Conservation (phyloP, 2,329 filamentous ascomycete species). For the Verticillium isaacii region DNA sequence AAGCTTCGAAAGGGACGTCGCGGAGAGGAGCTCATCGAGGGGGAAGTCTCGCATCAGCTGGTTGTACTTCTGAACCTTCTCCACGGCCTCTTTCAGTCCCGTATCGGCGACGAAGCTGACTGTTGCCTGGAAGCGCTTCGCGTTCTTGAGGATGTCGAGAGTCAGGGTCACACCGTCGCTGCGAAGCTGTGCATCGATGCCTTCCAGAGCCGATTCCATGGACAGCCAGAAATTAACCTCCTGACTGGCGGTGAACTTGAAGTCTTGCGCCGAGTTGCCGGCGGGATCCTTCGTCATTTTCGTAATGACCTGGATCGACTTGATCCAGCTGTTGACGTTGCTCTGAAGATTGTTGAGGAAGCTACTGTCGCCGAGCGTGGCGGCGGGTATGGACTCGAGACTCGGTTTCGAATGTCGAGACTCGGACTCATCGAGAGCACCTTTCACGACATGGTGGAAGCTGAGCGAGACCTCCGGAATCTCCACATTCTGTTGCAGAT, state of each 20-base stretch:
- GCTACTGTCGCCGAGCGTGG: slow-evolving; percentile 78
- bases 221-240: slow-evolving; percentile 99
- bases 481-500: slow-evolving; percentile 96
- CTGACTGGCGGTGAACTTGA: slow-evolving; percentile 72
- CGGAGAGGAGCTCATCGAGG: slow-evolving; percentile 87
- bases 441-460: slow-evolving; percentile 84
- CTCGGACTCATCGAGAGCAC: slow-evolving; percentile 73
- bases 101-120: slow-evolving; percentile 97
- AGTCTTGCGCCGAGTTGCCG: slow-evolving; percentile 49
- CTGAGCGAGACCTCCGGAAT: slow-evolving; percentile 88
- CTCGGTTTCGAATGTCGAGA: slow-evolving; percentile 63
- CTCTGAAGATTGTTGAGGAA: slow-evolving; percentile 93
- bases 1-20: slow-evolving; percentile 82
- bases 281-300: slow-evolving; percentile 84
- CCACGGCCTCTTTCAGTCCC: slow-evolving; percentile 90
- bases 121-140: slow-evolving; percentile 95
- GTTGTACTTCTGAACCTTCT: slow-evolving; percentile 97
- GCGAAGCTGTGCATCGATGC: slow-evolving; percentile 82
- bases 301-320: slow-evolving; percentile 94
- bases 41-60: slow-evolving; percentile 98
- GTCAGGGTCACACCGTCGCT: slow-evolving; percentile 88
- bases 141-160: slow-evolving; percentile 90
- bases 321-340: slow-evolving; percentile 96
- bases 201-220: slow-evolving; percentile 90
- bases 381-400: slow-evolving; percentile 70